Percentiles rank a stretch among this genome's conserved stretches.
Conservation (phyloP, 495 filamentous ascomycete genomes). For the Parathielavia hyrcaniae region DNA sequence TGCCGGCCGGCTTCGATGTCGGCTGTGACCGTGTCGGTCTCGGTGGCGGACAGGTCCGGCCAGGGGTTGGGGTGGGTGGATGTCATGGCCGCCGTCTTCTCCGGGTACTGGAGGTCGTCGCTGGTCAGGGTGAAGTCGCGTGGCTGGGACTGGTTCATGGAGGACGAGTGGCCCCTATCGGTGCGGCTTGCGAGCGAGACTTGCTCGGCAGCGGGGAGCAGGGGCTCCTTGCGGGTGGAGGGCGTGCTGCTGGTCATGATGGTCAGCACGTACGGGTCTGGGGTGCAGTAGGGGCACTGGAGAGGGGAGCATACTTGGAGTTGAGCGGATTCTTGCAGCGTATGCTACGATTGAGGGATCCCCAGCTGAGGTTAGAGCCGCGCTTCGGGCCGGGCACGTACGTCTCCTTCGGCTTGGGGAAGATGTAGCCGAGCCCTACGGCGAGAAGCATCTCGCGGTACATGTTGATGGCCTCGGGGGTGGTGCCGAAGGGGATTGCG, state of each 20-base stretch:
- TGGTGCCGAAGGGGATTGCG: conserved; percentile 77
- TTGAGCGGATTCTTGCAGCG: neutral
- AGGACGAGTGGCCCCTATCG: neutral
- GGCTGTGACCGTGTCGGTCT: conserved; percentile 9
- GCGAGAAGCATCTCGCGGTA: conserved; percentile 54
- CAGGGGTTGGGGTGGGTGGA: conserved; percentile 17
- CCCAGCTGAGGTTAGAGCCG: conserved; percentile 12
- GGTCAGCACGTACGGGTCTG: conserved; percentile 6
- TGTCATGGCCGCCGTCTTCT: neutral
- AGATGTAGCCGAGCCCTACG: conserved; percentile 46
- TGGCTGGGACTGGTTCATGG: neutral
- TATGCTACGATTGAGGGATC: conserved; percentile 4
- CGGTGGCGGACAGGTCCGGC: conserved; percentile 22
- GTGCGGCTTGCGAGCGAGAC: conserved; percentile 1
- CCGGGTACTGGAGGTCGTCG: neutral
- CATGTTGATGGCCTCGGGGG: conserved; percentile 64
- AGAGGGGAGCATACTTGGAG: conserved; percentile 1
- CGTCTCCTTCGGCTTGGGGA: conserved; percentile 37
- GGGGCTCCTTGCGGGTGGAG: conserved; percentile 15
- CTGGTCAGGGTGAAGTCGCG: neutral
- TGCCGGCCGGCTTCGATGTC: neutral
- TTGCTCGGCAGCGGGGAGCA: conserved; percentile 18
- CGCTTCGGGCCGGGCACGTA: conserved; percentile 16
- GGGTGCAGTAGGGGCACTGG: too few species aligned
- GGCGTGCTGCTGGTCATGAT: neutral